A percentile compares a stretch with the other conserved stretches of the same genome.
phyloP scores from a whole-genome alignment of 345 rosid genomes.

The Eucalyptus pauciflora region DNA sequence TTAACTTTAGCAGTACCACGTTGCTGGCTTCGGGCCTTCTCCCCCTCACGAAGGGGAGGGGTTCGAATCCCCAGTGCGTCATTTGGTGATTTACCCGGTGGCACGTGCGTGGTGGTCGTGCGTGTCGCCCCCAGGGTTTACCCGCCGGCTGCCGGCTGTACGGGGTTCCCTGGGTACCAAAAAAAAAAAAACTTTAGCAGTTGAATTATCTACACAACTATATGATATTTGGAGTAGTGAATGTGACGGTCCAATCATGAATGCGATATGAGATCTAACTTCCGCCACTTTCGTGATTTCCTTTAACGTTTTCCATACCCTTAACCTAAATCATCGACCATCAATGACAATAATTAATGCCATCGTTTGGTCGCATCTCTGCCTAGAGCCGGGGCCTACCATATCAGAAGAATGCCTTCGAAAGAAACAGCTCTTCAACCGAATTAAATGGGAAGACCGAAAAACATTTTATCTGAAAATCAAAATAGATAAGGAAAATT shows the following conservation, averaged over 20 bases:
- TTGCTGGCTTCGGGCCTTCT: too few relatives aligned
- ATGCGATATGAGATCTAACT: neutral
- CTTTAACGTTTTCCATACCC: neutral
- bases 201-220: neutral
- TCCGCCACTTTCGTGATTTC: neutral
- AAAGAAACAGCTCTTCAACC: neutral
- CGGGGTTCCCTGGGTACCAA: too few relatives aligned
- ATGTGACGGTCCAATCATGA: neutral
- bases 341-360: neutral
- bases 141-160: too few relatives aligned
- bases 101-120: too few relatives aligned
- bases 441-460: neutral
- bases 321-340: neutral
- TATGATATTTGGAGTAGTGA: neutral
- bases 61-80: too few relatives aligned
- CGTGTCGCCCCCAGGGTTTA: too few relatives aligned
- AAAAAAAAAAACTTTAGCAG: too few relatives aligned
- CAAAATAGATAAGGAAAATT: neutral
- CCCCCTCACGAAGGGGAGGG: too few relatives aligned
- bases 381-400: neutral
- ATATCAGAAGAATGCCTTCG: neutral
- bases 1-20: too few relatives aligned
- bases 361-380: neutral
- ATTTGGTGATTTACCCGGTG: too few relatives aligned
- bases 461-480: neutral